Evolutionary conservation across 441 rosid species (phyloP).

Genomic region (Geranium incanum): DNA sequence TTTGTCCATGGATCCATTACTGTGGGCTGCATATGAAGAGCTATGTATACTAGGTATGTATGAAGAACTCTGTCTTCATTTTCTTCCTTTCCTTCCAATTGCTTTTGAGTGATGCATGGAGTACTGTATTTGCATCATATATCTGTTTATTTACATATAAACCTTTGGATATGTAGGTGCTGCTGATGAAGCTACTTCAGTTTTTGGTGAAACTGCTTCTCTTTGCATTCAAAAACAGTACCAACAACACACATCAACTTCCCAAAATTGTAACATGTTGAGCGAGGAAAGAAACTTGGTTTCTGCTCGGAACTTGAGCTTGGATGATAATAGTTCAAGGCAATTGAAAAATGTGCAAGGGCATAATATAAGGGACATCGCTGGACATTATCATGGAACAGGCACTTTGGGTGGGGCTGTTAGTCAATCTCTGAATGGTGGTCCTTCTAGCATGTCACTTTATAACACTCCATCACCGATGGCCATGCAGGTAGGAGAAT

Average conservation of each 20-base stretch:
- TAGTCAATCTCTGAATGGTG: constrained; percentile 27
- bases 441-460: constrained; percentile 31
- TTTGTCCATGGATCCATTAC: constrained; percentile 44
- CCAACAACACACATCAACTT: constrained; percentile 21
- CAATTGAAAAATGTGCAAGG: constrained; percentile 28
- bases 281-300: constrained; percentile 18
- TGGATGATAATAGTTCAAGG: constrained; percentile 27
- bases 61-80: not conserved
- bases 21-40: constrained; percentile 53
- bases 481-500: constrained; percentile 31
- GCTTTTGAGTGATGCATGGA: not conserved
- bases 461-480: constrained; percentile 47
- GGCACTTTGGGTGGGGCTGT: constrained; percentile 24
- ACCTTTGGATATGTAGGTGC: constrained; percentile 30
- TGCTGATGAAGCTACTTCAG: constrained; percentile 43
- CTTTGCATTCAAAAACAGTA: constrained; percentile 30
- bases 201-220: constrained; percentile 36
- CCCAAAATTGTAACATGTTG: constrained; percentile 18
- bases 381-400: constrained; percentile 29
- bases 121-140: not conserved
- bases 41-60: constrained; percentile 46
- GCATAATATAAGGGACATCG: constrained; percentile 26
- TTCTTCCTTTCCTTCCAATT: not conserved
- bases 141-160: not conserved
- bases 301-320: constrained; percentile 24